A percentile compares a stretch with the other conserved stretches of the same genome.
These are phyloP conservation scores for Schwanniomyces vanrijiae DNA, from an alignment of 805 yeast genomes.

Conservation along the genomic window DNA sequence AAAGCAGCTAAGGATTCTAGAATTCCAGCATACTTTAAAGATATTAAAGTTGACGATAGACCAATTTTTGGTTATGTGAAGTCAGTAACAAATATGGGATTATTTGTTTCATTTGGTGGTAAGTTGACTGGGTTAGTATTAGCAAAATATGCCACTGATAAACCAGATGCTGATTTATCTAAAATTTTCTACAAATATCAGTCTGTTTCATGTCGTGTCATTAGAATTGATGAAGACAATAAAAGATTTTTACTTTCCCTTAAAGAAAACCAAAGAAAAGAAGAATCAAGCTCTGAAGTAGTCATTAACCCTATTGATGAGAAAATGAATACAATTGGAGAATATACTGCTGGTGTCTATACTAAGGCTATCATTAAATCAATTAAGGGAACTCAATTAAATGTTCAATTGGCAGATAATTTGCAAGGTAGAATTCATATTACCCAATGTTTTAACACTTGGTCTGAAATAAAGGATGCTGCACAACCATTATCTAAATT, in stretches of 20 bases:
- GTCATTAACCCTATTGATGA: conserved; percentile 63
- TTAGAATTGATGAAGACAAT: conserved; percentile 66
- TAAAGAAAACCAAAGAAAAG: conserved; percentile 29
- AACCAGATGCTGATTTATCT: conserved; percentile 50
- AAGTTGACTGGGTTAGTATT: conserved; percentile 80
- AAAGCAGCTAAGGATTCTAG: conserved; percentile 53
- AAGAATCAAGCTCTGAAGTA: conserved; percentile 22
- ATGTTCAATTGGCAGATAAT: conserved; percentile 74
- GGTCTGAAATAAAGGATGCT: conserved; percentile 55
- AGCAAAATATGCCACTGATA: conserved; percentile 65
- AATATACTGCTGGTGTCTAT: conserved; percentile 57
- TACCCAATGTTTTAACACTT: conserved; percentile 60
- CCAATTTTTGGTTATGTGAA: conserved; percentile 72
- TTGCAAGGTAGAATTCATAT: conserved; percentile 78
- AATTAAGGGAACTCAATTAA: conserved; percentile 71
- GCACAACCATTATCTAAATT: conserved; percentile 60
- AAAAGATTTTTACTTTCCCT: conserved; percentile 70
- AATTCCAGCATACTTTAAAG: conserved; percentile 62
- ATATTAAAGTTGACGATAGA: conserved; percentile 45
- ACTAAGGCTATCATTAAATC: conserved; percentile 62
- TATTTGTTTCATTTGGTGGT: conserved; percentile 80
- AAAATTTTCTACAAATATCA: conserved; percentile 62
- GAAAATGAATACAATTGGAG: conserved; percentile 46
- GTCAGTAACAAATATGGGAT: conserved; percentile 75
- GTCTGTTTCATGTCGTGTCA: conserved; percentile 67